Evolutionary conservation across 495 filamentous ascomycete genomes (phyloP), one percentile per base, ranked within the genome.

Genomic region (Hyaloscypha hepaticicola): DNA sequence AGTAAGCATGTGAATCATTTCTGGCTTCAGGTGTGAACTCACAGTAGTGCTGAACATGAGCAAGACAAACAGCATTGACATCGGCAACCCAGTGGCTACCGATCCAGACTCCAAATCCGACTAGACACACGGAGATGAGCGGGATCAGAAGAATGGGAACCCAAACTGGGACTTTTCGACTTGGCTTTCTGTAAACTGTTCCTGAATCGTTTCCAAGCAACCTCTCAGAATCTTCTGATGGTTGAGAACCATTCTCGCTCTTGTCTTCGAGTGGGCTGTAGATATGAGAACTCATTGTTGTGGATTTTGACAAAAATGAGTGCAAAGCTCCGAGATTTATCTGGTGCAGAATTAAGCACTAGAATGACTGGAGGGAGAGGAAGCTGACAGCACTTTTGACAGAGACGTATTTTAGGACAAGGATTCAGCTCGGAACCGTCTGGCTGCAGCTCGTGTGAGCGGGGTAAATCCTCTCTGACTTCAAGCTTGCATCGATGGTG

Each of bases 31-130:
- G 48, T 16, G n/a, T 28, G 12, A 21, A 58, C 62, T 58, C 41
- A 66, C 67, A 70, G 48, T 66, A 70, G 22, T 67, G 60, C 28
- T 70, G 68, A 38, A 70, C 61, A 50, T 70, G 68, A 8, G 22
- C 25, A 9, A 64, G 45, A 25, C 66, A 69, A 12, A 62, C n/a
- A 0, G 49, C 59, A 60, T 67, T 48, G n/a, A 26, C 11, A 33
- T 60, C 59, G 7, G 45, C 11, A 38, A 28, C 14, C 31, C 27
- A 63, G 9, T 38, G 34, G 24, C 50, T 59, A 24, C 69, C 69
- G 58, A 68, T 50, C 65, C 61, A 71, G 27, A 33, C 52, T 24
- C 69, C 69, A 29, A 63, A 41, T 41, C 22, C 68, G 28, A 70
- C 3, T 16, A 68, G 16, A 50, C 48, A 58, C 21, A 34, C 2